Percentiles rank a stretch among this genome's conserved stretches.
Conservation (phyloP, 768 basidiomycete species). For the Suillus occidentalis region DNA sequence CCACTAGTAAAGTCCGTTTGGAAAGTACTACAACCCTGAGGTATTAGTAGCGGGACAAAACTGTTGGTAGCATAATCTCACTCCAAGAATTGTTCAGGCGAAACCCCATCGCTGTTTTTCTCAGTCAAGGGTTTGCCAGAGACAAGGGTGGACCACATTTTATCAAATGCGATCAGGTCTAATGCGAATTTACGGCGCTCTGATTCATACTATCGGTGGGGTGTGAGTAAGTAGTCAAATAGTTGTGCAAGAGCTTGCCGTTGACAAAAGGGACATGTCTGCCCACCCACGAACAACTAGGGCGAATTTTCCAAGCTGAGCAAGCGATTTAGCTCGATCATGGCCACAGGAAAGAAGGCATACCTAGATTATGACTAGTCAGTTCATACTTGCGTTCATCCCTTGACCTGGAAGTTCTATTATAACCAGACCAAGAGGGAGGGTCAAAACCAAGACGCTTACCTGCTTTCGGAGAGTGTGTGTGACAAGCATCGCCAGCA, state of each 20-base stretch:
- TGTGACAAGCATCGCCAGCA: slow-evolving; percentile 55
- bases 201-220: slow-evolving; percentile 44
- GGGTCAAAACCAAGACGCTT: slow-evolving; percentile 2
- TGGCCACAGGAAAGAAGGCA: not conserved
- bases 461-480: slow-evolving; percentile 45
- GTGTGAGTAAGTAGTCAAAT: not conserved
- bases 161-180: slow-evolving; percentile 55
- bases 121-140: slow-evolving; percentile 48
- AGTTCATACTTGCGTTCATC: slow-evolving; percentile 54
- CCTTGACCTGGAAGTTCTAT: slow-evolving; percentile 44
- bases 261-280: slow-evolving; percentile 43
- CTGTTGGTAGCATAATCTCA: slow-evolving; percentile 17
- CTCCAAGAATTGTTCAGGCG: slow-evolving; percentile 46
- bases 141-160: slow-evolving; percentile 49
- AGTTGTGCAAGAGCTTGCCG: slow-evolving; percentile 30
- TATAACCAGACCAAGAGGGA: slow-evolving; percentile 7
- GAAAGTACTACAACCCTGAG: slow-evolving; percentile 35
- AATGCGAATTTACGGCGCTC: slow-evolving; percentile 55
- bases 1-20: slow-evolving; percentile 46
- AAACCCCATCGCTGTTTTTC: slow-evolving; percentile 36
- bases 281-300: slow-evolving; percentile 49
- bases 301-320: slow-evolving; percentile 52
- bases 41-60: not conserved
- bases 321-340: not conserved
- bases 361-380: slow-evolving; percentile 53